Conservation (phyloP, 2,329 filamentous ascomycete species). For the Sclerotinia subarctica region DNA sequence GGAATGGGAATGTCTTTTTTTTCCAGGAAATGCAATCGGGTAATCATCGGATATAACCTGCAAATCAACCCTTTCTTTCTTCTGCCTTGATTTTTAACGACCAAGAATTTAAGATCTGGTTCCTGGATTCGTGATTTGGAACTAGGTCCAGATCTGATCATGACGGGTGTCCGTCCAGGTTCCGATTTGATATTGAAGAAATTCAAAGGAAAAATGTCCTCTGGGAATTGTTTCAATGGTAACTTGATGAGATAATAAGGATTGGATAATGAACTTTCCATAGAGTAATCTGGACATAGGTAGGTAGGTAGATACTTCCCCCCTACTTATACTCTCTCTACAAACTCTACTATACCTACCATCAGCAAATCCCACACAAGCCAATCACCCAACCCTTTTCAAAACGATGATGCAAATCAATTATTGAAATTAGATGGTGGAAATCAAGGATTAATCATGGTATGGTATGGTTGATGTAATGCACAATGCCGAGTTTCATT, state of each 20-base stretch:
- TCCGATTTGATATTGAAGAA: too few relatives aligned
- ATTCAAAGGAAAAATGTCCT: not conserved
- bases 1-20: too few relatives aligned
- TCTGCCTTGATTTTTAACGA: not conserved
- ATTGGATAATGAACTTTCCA: not conserved
- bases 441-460: not conserved
- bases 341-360: not conserved
- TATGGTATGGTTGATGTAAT: not conserved
- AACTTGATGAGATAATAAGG: not conserved
- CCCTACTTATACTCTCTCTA: not conserved
- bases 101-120: constrained; percentile 5
- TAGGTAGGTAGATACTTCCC: not conserved
- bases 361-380: not conserved
- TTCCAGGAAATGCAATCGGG: not conserved
- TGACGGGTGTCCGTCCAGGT: not conserved
- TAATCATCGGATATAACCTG: not conserved
- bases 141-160: not conserved
- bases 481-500: not conserved
- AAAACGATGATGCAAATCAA: not conserved
- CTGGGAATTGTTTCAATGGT: not conserved
- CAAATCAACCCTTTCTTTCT: not conserved
- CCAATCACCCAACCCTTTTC: not conserved
- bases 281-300: too few relatives aligned
- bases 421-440: not conserved
- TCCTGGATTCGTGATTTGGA: not conserved